Evolutionary conservation across 495 filamentous ascomycete genomes (phyloP), one percentile per base, ranked within the genome.

Genomic region (Neurospora sp.): DNA sequence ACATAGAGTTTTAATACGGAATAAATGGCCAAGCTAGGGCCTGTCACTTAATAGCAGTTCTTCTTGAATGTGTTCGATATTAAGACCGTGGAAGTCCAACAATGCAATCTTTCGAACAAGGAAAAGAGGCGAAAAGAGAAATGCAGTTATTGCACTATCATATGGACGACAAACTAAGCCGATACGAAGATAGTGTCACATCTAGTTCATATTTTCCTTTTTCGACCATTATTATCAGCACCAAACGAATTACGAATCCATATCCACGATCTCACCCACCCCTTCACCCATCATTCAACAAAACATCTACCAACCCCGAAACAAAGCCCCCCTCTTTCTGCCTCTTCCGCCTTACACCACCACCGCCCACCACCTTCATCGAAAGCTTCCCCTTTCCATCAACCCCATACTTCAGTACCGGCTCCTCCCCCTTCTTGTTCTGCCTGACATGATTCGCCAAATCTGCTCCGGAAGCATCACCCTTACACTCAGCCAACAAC

Each of bases 151-250:
- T n/a, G 2, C 48, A 59, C 48, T 59, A 59, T 21, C 48, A 24
- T 0, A 13, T 0, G 1, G 11, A 0, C 21, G 2, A 11, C 10
- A 5, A 59, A 31, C 0, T 31, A 13, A 24, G 10, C 48, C 0
- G 11, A 19, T 17, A 4, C 40, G 1, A 21, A 28, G 9, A 28
- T 59, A 59, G 21, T 1, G 9, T 7, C 21, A 31, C 48, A 17
- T 59, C 24, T 59, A 0, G 3, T 31, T 59, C 11, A 2, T 24
- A 10, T 1, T 31, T 31, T 59, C 24, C 11, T 28, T 59, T 48
- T 2, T 21, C 43, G 19, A 45, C 17, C 19, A 39, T 15, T 39
- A 39, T 15, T 3, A 39, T 39, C 39, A 39, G 3, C 39, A 39
- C 39, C 39, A 39, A 11, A 37, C 39, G 39, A 37, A 37, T 37